These are phyloP conservation scores for Pyrenochaeta sp. DNA, from an alignment of 2,329 filamentous ascomycete genomes.

Conservation along the genomic window DNA sequence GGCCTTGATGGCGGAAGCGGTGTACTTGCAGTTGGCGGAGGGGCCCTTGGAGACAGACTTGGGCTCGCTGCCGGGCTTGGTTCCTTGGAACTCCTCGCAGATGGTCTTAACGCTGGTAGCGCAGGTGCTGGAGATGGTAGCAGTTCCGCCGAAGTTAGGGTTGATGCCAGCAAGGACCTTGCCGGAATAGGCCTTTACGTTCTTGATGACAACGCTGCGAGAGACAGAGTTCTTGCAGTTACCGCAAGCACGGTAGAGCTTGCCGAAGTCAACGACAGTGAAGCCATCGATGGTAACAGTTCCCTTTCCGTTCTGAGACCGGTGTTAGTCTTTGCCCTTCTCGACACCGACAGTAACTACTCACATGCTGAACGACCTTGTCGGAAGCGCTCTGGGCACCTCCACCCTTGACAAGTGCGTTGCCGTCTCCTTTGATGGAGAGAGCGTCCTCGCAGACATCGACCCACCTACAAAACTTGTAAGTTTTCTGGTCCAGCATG, in stretches of 20 bases:
- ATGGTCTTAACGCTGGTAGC: slow-evolving; percentile 39
- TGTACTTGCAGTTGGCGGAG: slow-evolving; percentile 41
- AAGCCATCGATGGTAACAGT: slow-evolving; percentile 49
- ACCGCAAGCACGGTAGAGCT: slow-evolving; percentile 58
- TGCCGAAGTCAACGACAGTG: slow-evolving; percentile 47
- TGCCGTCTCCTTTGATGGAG: slow-evolving; percentile 46
- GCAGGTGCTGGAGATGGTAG: slow-evolving; percentile 51
- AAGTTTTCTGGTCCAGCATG: too few species aligned
- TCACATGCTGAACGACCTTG: slow-evolving; percentile 56
- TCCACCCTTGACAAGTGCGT: slow-evolving; percentile 50
- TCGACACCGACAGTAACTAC: too few species aligned
- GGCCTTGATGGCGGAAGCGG: slow-evolving; percentile 36
- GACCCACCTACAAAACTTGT: too few species aligned
- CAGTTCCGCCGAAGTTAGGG: slow-evolving; percentile 60
- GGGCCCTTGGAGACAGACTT: slow-evolving; percentile 38
- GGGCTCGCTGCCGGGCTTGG: slow-evolving; percentile 38
- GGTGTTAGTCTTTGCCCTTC: too few species aligned
- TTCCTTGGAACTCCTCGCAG: slow-evolving; percentile 46
- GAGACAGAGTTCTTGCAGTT: slow-evolving; percentile 57
- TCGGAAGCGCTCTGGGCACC: slow-evolving; percentile 49
- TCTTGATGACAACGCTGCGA: slow-evolving; percentile 55
- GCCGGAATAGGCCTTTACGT: slow-evolving; percentile 52
- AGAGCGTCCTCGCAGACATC: slow-evolving; percentile 53
- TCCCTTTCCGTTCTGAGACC: slow-evolving; percentile 51
- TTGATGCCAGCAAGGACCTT: slow-evolving; percentile 60